Evolutionary conservation across 352 stramenopile species (phyloP), one percentile per base, ranked within the genome.

Genomic region (Thraustochytrium sp.): DNA sequence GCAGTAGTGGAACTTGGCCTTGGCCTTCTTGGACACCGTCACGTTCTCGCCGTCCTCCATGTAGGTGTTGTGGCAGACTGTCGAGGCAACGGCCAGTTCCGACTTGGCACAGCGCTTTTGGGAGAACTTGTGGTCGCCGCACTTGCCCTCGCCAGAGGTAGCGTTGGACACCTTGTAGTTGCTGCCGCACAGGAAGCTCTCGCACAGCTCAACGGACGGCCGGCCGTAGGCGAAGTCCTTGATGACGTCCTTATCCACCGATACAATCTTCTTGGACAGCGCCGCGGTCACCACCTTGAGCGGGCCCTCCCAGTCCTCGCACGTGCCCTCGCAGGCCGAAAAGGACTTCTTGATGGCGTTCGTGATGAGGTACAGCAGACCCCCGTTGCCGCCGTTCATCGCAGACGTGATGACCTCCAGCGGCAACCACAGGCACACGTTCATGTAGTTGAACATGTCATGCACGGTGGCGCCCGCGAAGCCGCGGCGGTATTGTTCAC

Each of bases 361-460:
- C 1, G 72, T 49, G 8, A 80, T 61, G 49, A 68, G 49, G n/a
- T 91, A 82, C 29, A 93, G 73, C 3, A 85, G 86, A 1, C 92
- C 90, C 34, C 84, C 68, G 4, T 87, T 92, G 74, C 94, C 65
- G n/a, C 88, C 61, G 78, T 92, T 87, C 2, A 95, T 87, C 3
- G 89, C 90, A 49, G 89, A 87, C 42, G 89, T 89, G 37, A 90
- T 51, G 16, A 91, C 64, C 75, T 95, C 91, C 26, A 94, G 37
- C 42, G 91, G 91, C 82, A 95, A 90, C 61, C 93, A 76, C 23
- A 94, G 86, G 76, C 89, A 82, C 11, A 94, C 89, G 21, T 90
- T 92, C 84, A 93, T 89, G 40, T 95, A 91, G 88, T 97, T 97
- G 89, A 96, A 97, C 87, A 91, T 86, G 85, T 92, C 89, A 63